Conservation (phyloP, 129 eudicot genomes). For the Tanacetum coccineum region DNA sequence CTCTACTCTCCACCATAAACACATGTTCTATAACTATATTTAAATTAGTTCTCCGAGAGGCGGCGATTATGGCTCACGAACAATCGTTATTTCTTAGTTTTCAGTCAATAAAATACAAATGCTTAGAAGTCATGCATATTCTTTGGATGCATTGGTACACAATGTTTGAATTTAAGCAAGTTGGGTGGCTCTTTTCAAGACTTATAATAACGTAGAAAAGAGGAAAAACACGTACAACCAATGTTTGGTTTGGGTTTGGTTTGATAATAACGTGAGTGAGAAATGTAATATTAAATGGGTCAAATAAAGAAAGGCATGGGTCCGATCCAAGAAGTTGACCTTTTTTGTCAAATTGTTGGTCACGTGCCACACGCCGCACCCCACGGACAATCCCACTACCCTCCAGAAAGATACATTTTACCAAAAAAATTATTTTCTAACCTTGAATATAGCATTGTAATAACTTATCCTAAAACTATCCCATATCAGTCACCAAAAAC, state of each 20-base stretch:
- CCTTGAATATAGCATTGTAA: background rate
- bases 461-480: too few relatives aligned
- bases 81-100: too few relatives aligned
- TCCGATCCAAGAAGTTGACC: constrained; percentile 41
- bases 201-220: background rate
- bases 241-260: background rate
- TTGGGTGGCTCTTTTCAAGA: background rate
- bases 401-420: constrained; percentile 20
- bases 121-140: background rate
- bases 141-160: too few relatives aligned
- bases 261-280: background rate
- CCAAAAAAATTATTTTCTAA: constrained; percentile 23
- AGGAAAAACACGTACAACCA: background rate
- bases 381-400: constrained; percentile 31
- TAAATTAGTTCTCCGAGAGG: too few relatives aligned
- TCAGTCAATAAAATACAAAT: background rate
- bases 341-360: constrained; percentile 34
- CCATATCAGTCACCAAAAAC: too few relatives aligned
- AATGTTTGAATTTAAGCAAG: background rate
- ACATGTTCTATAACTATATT: too few relatives aligned
- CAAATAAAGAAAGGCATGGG: constrained; percentile 21
- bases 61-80: too few relatives aligned
- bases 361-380: constrained; percentile 74
- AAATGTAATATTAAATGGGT: background rate
- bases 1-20: too few relatives aligned